Evolutionary conservation across 169 alveolate genomes (phyloP), one percentile per base, ranked within the genome.

Genomic region (Besnoitia besnoiti): DNA sequence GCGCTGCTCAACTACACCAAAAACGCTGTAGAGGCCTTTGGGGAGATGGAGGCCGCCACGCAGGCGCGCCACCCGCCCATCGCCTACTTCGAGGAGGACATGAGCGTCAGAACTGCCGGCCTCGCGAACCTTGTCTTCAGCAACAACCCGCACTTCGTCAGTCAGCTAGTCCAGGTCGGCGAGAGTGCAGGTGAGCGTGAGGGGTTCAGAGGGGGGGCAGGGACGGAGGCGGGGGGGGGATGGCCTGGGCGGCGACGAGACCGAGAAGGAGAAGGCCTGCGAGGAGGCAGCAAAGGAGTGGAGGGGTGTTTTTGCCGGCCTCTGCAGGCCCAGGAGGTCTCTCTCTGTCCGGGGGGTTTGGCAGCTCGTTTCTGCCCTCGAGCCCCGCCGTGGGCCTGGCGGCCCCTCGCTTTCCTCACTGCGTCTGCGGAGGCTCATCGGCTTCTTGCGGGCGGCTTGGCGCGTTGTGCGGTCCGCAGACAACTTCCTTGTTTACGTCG

Each of bases 401-500:
- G 67, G 67, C 3, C 3, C 24, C 30, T 3, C 67, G 67, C 27
- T 55, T 55, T 49, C 14, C 24, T 49, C 14, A 14, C 14, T 49
- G 55, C 55, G 55, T n/a, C n/a, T n/a, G n/a, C n/a, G n/a, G n/a
- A n/a, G n/a, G n/a, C n/a, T n/a, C n/a, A n/a, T n/a, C n/a, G n/a
- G n/a, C n/a, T n/a, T n/a, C n/a, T n/a, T n/a, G n/a, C n/a, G n/a
- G n/a, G n/a, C n/a, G n/a, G n/a, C n/a, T n/a, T n/a, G n/a, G n/a
- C n/a, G n/a, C n/a, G n/a, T n/a, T n/a, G n/a, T n/a, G n/a, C 30
- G 30, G 39, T 24, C 80, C n/a, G 14, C 80, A 67, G 80, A 67
- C 19, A 67, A 67, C 80, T 67, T 67, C 44, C 42, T 90, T 37
- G 55, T 62, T 39, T 90, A 7, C 47, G 44, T 90, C 30, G 93